A percentile compares a stretch with the other conserved stretches of the same genome.
phyloP scores from a whole-genome alignment of 495 filamentous ascomycete genomes.

The Penicillium canariense region DNA sequence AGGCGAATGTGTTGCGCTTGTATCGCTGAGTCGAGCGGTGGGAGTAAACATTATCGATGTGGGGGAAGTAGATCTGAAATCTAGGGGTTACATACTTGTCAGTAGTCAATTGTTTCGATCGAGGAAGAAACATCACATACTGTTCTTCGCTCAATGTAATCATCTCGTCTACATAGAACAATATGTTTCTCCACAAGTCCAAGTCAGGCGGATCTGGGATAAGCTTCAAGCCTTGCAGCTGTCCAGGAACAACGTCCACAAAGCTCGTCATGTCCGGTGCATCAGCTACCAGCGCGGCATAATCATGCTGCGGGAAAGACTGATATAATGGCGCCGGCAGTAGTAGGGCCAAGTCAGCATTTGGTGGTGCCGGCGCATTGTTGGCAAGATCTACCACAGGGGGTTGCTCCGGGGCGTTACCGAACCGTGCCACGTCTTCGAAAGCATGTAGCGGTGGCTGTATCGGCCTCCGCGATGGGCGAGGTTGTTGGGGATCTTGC shows the following conservation, averaged over 20 bases:
- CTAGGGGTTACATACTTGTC: slow-evolving; percentile 43
- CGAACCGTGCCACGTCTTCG: too few relatives aligned
- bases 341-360: slow-evolving; percentile 14
- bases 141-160: slow-evolving; percentile 77
- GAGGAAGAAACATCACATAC: slow-evolving; percentile 44
- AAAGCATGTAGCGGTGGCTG: neutral
- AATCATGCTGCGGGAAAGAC: slow-evolving; percentile 14
- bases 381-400: slow-evolving; percentile 7
- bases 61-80: slow-evolving; percentile 85
- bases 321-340: slow-evolving; percentile 5
- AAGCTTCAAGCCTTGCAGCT: slow-evolving; percentile 57
- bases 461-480: neutral
- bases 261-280: slow-evolving; percentile 12
- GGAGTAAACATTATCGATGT: slow-evolving; percentile 89
- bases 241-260: slow-evolving; percentile 29
- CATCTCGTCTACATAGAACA: slow-evolving; percentile 75
- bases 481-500: neutral
- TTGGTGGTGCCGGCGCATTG: slow-evolving; percentile 9
- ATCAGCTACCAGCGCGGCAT: slow-evolving; percentile 9
- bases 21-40: slow-evolving; percentile 85
- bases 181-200: slow-evolving; percentile 66
- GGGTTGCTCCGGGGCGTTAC: neutral
- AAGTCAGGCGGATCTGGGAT: slow-evolving; percentile 68
- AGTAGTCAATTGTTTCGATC: neutral
- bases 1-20: slow-evolving; percentile 79